Evolutionary conservation across 768 basidiomycete species (phyloP), one percentile per base, ranked within the genome.

Genomic region (Tricholoma hemisulphureum): DNA sequence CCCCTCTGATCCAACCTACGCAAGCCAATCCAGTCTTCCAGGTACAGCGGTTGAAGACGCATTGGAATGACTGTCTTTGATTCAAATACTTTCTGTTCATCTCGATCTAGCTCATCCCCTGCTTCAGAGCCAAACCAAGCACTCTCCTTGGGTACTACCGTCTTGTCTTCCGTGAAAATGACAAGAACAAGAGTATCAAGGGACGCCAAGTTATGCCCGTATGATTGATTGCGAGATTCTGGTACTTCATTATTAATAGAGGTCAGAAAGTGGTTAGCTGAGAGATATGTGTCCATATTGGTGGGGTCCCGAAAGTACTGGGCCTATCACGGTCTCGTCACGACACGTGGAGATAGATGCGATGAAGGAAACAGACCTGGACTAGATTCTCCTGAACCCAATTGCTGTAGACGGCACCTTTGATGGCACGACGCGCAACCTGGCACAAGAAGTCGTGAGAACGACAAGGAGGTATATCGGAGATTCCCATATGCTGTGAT

Each of bases 401-500:
- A 13, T 80, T 65, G 11, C 77, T 79, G 65, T 95, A 94, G 11
- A 89, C 86, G 9, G 85, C 87, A 16, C 77, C 71, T 58, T 79
- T 84, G 2, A 80, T 81, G 2, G 84, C 83, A 26, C 81, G 78
- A 29, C 87, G 80, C 23, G 88, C 88, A 31, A 86, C 63, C 61
- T 85, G 82, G 70, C 92, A 94, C 23, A 89, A 58, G 9, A 92
- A 63, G 65, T 94, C 92, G 65, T 75, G 81, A 2, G 83, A 71
- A 26, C 75, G 68, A 66, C 93, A 95, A 1, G 64, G 29, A 0
- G 91, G 88, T 16, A 93, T 74, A 66, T 92, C 90, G 6, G 89
- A 85, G 35, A 93, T 77, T 24, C 92, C 92, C 87, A 92, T 91
- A 65, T 93, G 91, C 59, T 91, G 91, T 18, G 89, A 86, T 45